Evolutionary conservation across 176 grass and related monocot species (phyloP).

Genomic region (Eremochloa ophiuroides): DNA sequence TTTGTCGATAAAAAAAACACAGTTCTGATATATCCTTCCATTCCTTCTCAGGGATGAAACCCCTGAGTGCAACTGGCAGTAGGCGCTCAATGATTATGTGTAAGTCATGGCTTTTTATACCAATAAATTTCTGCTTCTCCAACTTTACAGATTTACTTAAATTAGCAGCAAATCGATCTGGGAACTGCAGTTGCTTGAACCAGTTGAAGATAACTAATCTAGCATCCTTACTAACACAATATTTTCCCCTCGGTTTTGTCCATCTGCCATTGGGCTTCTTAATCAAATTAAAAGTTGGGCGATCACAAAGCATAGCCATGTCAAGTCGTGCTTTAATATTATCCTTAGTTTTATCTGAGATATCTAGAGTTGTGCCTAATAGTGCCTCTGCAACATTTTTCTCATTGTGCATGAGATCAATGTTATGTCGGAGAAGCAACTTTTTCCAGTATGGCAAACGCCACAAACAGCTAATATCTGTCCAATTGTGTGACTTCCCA

Average conservation of each 20-base stretch:
- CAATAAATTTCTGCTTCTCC: too few species aligned
- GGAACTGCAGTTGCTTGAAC: slow-evolving; percentile 15
- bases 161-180: slow-evolving; percentile 3
- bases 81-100: too few species aligned
- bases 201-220: neutral
- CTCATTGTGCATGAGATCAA: slow-evolving; percentile 9
- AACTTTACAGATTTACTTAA: too few species aligned
- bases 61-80: too few species aligned
- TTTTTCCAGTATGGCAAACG: neutral
- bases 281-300: neutral
- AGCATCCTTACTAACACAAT: slow-evolving; percentile 8
- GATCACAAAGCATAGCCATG: neutral
- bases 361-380: neutral
- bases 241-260: neutral
- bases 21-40: too few species aligned
- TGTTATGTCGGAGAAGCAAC: neutral
- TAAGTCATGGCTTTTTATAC: too few species aligned
- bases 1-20: too few species aligned
- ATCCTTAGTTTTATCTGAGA: neutral
- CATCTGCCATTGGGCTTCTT: neutral
- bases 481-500: neutral
- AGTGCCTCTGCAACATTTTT: neutral
- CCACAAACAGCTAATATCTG: neutral
- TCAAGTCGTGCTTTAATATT: slow-evolving; percentile 16
- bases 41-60: too few species aligned